Evolutionary conservation across 2,329 filamentous ascomycete genomes (phyloP).

Genomic region (Eutypa lata): DNA sequence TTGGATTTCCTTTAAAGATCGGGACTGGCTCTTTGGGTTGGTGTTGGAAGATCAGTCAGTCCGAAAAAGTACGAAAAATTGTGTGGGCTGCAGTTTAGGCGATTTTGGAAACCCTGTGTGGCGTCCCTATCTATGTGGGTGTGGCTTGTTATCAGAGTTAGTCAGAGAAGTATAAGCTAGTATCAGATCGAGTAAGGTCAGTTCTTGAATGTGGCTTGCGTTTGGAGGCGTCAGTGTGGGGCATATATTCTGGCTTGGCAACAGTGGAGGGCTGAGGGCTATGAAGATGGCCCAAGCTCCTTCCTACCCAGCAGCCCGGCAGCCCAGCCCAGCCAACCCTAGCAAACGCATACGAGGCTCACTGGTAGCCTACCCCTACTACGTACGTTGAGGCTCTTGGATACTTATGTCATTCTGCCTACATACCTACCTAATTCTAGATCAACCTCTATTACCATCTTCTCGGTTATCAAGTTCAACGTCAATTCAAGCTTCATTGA

Average conservation of each 20-base stretch:
- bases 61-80: neutral
- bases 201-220: neutral
- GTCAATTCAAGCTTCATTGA: too few species aligned
- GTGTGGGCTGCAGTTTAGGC: constrained; percentile 1
- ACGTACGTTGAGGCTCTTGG: too few species aligned
- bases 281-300: constrained; percentile 4
- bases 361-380: constrained; percentile 28
- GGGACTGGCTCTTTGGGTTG: constrained; percentile 27
- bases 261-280: too few species aligned
- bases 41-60: neutral
- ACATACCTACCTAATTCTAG: neutral
- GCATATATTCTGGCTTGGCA: too few species aligned
- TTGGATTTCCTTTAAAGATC: constrained; percentile 10
- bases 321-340: too few species aligned
- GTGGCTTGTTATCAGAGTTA: neutral
- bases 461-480: constrained; percentile 4
- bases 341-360: constrained; percentile 23
- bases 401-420: constrained; percentile 4
- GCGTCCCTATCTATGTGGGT: neutral
- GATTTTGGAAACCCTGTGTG: constrained; percentile 2
- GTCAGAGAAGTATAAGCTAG: neutral
- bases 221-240: too few species aligned
- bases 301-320: neutral
- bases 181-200: neutral
- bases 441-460: neutral